Evolutionary conservation across 2,329 filamentous ascomycete genomes (phyloP).

Genomic region (Capronia americana): DNA sequence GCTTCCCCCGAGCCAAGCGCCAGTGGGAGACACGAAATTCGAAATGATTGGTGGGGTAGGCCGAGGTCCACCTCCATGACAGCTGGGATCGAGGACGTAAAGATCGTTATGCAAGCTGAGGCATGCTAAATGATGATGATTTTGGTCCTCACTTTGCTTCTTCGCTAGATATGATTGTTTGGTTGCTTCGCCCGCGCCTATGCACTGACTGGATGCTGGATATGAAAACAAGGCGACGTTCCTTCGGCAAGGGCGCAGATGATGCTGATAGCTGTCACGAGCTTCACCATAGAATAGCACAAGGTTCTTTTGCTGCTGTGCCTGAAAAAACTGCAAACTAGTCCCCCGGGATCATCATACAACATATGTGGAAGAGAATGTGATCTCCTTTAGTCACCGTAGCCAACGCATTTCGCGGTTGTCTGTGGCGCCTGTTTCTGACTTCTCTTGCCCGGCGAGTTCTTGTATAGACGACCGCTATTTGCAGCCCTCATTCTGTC

Average conservation of each 20-base stretch:
- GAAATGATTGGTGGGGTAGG: background rate
- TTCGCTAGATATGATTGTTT: background rate
- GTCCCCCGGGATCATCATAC: background rate
- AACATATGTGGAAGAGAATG: background rate
- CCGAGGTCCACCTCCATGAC: background rate
- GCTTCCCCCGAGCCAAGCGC: conserved; percentile 3
- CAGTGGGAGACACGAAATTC: background rate
- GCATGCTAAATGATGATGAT: background rate
- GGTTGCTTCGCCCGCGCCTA: background rate
- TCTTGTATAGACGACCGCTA: background rate
- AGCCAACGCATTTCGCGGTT: background rate
- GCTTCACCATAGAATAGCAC: background rate
- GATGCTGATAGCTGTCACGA: background rate
- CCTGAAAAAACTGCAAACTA: background rate
- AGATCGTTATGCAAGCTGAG: background rate
- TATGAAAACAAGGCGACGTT: background rate
- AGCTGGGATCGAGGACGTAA: background rate
- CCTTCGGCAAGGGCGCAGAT: background rate
- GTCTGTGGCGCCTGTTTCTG: background rate
- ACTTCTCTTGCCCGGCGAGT: background rate
- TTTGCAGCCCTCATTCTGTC: background rate
- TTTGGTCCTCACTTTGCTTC: background rate
- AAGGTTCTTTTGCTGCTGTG: background rate
- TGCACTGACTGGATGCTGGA: background rate
- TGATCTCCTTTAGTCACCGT: background rate